Percentiles rank a stretch among this genome's conserved stretches.
These are phyloP conservation scores for Guadua angustifolia DNA, from an alignment of 176 grass and related monocot genomes.

Conservation along the genomic window DNA sequence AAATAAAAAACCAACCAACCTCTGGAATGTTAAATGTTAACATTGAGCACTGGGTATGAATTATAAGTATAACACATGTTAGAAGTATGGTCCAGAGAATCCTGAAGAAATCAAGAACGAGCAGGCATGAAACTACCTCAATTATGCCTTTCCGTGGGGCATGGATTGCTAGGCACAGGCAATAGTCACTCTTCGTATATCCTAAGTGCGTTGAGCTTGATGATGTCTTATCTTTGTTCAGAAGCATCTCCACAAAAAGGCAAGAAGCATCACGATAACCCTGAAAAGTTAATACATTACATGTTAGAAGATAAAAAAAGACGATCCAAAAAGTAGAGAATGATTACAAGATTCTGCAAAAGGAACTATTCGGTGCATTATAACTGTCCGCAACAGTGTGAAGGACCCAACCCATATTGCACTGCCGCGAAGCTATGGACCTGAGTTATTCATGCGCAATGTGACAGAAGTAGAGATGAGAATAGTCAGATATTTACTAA, in stretches of 20 bases:
- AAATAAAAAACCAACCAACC: neutral
- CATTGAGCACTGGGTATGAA: neutral
- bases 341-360: neutral
- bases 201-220: conserved; percentile 56
- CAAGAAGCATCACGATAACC: conserved; percentile 97
- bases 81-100: neutral
- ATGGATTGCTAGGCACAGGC: conserved; percentile 93
- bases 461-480: neutral
- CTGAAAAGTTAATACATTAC: conserved; percentile 49
- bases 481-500: neutral
- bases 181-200: conserved; percentile 84
- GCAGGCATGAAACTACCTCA: conserved; percentile 56
- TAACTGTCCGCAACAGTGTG: neutral
- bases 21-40: neutral
- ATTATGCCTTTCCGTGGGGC: conserved; percentile 96
- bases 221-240: conserved; percentile 66
- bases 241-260: conserved; percentile 89
- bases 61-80: conserved; percentile 9
- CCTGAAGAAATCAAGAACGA: neutral
- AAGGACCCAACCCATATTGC: neutral
- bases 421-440: neutral
- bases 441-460: neutral
- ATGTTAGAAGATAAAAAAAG: neutral
- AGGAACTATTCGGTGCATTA: neutral
- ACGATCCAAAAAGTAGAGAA: neutral